A percentile compares a stretch with the other conserved stretches of the same genome.
These are phyloP conservation scores for Brettanomyces custersianus DNA, from an alignment of 805 yeast genomes.

Conservation along the genomic window DNA sequence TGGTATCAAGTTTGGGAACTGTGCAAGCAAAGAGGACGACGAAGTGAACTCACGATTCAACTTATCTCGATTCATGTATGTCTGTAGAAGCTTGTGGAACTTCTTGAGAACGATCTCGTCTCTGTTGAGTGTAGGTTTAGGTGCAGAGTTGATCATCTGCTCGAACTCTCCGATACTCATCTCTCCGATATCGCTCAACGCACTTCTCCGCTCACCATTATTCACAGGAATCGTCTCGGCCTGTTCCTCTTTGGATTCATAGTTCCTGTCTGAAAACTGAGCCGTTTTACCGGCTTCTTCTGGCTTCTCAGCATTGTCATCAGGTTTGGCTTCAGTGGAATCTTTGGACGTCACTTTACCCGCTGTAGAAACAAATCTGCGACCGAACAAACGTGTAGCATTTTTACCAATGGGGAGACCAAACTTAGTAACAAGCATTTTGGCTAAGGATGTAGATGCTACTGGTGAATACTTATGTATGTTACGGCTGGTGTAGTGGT, in stretches of 20 bases:
- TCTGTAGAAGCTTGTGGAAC: slow-evolving; percentile 19
- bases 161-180: slow-evolving; percentile 20
- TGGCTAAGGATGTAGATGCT: too few relatives aligned
- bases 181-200: slow-evolving; percentile 14
- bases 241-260: slow-evolving; percentile 5
- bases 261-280: background rate
- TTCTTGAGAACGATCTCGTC: slow-evolving; percentile 19
- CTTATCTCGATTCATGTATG: slow-evolving; percentile 18
- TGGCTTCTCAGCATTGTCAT: background rate
- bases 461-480: too few relatives aligned
- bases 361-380: too few relatives aligned
- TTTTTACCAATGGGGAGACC: too few relatives aligned
- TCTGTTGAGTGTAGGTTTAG: slow-evolving; percentile 22
- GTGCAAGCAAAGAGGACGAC: slow-evolving; percentile 19
- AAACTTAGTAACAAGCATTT: too few relatives aligned
- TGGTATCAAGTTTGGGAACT: slow-evolving; percentile 56
- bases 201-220: too few relatives aligned
- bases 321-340: slow-evolving; percentile 1
- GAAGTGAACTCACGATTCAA: slow-evolving; percentile 14
- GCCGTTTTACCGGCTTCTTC: background rate
- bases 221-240: slow-evolving; percentile 6
- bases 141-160: slow-evolving; percentile 14
- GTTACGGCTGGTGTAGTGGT: too few relatives aligned
- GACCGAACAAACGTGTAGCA: too few relatives aligned
- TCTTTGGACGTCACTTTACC: background rate